Evolutionary conservation across 371 early-diverging fungal species (phyloP), one percentile per base, ranked within the genome.

Genomic region (Gilbertella persicaria): DNA sequence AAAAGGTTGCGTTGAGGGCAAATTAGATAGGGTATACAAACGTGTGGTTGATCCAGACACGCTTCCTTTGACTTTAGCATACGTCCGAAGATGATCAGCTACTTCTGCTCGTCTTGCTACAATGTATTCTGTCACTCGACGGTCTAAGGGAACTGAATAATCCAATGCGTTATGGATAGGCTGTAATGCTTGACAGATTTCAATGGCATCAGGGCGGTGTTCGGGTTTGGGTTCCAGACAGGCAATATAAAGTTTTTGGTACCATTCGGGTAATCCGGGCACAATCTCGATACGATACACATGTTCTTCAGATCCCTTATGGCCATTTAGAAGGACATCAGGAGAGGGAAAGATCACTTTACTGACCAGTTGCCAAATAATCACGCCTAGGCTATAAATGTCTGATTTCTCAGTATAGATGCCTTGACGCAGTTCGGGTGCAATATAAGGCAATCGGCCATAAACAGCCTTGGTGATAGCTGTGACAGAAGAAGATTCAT

Each of bases 271-370:
- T 19, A 75, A 23, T 2, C 71, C 71, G 2, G 69, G 69, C 9
- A 75, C 69, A n/a, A 50, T 51, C 40, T 71, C 72, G 30, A 75
- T 69, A 5, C 72, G 65, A 47, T 75, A 75, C 1, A 63, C 67
- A 30, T 69, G 59, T 16, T 73, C 69, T 16, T 63, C 66, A 17
- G 43, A n/a, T 9, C 33, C 36, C 0, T 55, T 49, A 7, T 61
- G 52, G 4, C 56, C 53, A 24, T 63, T 47, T 9, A 72, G 53
- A n/a, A 74, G 37, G 0, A 77, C 64, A 39, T 77, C 73, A 0
- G 77, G 73, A 1, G 77, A 73, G 16, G 77, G 73, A 43, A 73
- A 77, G 5, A 77, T 65, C 20, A 77, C 77, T 55, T 77, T 77
- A 53, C 71, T 69, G 21, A 77, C 71, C 24, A 77, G 60, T 42